Percentiles rank a stretch among this genome's conserved stretches.
Conservation (phyloP, 805 yeast genomes). For the Maudiozyma serrabonitensis region DNA sequence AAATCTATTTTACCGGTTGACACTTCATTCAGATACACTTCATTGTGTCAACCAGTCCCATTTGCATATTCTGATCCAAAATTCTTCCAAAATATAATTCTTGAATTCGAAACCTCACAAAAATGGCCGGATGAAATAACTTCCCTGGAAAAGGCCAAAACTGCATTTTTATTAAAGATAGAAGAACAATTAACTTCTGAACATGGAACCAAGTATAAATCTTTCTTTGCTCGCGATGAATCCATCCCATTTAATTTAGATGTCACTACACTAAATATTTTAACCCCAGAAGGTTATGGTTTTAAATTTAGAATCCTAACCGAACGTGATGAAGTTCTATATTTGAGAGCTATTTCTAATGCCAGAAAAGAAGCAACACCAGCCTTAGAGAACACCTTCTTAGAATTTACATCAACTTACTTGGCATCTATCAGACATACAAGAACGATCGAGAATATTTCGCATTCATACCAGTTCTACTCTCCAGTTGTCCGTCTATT, state of each 20-base stretch:
- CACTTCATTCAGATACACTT: slow-evolving; percentile 64
- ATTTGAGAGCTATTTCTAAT: slow-evolving; percentile 61
- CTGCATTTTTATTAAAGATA: slow-evolving; percentile 76
- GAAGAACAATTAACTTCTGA: slow-evolving; percentile 35
- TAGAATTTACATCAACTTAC: slow-evolving; percentile 55
- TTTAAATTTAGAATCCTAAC: slow-evolving; percentile 68
- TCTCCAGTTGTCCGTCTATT: slow-evolving; percentile 76
- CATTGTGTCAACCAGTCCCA: slow-evolving; percentile 73
- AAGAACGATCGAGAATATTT: slow-evolving; percentile 60
- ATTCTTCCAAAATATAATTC: slow-evolving; percentile 67
- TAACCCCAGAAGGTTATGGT: slow-evolving; percentile 86
- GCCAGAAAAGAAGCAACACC: slow-evolving; percentile 51
- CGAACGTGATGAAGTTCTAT: slow-evolving; percentile 73
- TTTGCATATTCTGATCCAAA: slow-evolving; percentile 66
- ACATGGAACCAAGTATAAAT: slow-evolving; percentile 45
- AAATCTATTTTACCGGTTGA: slow-evolving; percentile 68
- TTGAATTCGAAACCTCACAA: slow-evolving; percentile 83
- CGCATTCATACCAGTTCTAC: slow-evolving; percentile 61
- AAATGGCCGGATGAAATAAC: slow-evolving; percentile 91
- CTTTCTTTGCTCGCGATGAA: slow-evolving; percentile 57
- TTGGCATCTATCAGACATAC: slow-evolving; percentile 69
- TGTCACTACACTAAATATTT: slow-evolving; percentile 48
- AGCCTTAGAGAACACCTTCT: slow-evolving; percentile 48
- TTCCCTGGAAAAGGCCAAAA: slow-evolving; percentile 80
- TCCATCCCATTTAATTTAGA: slow-evolving; percentile 56